Conservation (phyloP, 2,329 filamentous ascomycete species). For the Cladosporium sphaerospermum region DNA sequence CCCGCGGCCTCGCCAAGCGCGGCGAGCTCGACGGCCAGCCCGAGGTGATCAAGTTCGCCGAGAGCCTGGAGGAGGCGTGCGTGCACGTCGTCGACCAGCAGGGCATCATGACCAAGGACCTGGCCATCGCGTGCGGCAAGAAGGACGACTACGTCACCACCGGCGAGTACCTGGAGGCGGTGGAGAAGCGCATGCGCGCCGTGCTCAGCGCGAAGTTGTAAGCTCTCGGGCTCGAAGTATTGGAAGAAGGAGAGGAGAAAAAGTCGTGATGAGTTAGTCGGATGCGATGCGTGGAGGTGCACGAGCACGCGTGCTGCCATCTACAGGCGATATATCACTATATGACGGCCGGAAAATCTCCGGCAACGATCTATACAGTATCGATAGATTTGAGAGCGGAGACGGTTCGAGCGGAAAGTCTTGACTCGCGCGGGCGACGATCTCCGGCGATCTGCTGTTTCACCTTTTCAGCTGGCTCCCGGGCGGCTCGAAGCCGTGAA, state of each 20-base stretch:
- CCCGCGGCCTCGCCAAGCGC: constrained; percentile 84
- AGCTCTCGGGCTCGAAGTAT: not conserved
- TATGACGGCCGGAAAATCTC: no score
- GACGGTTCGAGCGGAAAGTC: no score
- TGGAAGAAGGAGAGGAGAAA: not conserved
- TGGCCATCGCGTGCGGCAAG: constrained; percentile 91
- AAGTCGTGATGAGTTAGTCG: no score
- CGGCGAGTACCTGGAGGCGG: constrained; percentile 81
- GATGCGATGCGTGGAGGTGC: no score
- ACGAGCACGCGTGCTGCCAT: no score
- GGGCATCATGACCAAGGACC: constrained; percentile 98
- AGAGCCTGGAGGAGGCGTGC: constrained; percentile 86
- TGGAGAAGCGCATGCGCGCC: constrained; percentile 81
- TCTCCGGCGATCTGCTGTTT: no score
- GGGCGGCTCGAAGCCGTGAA: no score
- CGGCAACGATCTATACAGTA: no score
- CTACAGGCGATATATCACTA: no score
- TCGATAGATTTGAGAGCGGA: no score
- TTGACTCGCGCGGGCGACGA: no score
- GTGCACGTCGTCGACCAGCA: constrained; percentile 90
- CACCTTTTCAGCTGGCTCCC: no score
- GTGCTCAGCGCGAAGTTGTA: constrained; percentile 72
- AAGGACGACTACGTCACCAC: constrained; percentile 88
- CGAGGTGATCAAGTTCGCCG: constrained; percentile 83
- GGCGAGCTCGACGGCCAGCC: constrained; percentile 91